phyloP scores from a whole-genome alignment of 1,284 basidiomycete genomes.

The Cerioporus squamosus region DNA sequence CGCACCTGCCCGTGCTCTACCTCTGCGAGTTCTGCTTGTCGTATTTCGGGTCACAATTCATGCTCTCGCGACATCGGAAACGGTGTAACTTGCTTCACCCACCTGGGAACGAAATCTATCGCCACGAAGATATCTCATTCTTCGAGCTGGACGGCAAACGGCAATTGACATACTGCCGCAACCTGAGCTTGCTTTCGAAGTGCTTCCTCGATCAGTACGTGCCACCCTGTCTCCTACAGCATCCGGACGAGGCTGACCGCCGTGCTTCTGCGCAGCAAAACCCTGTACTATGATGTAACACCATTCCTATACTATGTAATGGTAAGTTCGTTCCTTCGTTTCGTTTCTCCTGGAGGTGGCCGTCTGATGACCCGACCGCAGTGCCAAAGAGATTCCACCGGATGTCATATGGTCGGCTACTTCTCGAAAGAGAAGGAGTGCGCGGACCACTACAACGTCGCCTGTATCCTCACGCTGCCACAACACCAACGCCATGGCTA shows the following conservation, averaged over 20 bases:
- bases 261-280: constrained; percentile 68
- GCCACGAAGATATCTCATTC: constrained; percentile 95
- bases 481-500: constrained; percentile 97
- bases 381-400: constrained; percentile 87
- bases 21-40: constrained; percentile 98
- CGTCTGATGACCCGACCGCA: constrained; percentile 35
- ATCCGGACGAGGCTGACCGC: constrained; percentile 27
- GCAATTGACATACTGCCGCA: constrained; percentile 96
- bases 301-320: constrained; percentile 99
- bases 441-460: constrained; percentile 98
- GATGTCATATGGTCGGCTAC: constrained; percentile 96
- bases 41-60: constrained; percentile 87
- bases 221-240: constrained; percentile 4
- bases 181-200: constrained; percentile 95
- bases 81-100: constrained; percentile 96
- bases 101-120: constrained; percentile 99
- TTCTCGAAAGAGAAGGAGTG: constrained; percentile 99
- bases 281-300: constrained; percentile 99
- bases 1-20: constrained; percentile 93
- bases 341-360: constrained; percentile 2
- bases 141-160: constrained; percentile 98
- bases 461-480: constrained; percentile 97
- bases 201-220: constrained; percentile 95
- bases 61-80: constrained; percentile 88
- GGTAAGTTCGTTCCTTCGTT: constrained; percentile 50